Base-by-base conservation (phyloP, 805 yeast species). In the Wickerhamomyces hampshirensis region DNA sequence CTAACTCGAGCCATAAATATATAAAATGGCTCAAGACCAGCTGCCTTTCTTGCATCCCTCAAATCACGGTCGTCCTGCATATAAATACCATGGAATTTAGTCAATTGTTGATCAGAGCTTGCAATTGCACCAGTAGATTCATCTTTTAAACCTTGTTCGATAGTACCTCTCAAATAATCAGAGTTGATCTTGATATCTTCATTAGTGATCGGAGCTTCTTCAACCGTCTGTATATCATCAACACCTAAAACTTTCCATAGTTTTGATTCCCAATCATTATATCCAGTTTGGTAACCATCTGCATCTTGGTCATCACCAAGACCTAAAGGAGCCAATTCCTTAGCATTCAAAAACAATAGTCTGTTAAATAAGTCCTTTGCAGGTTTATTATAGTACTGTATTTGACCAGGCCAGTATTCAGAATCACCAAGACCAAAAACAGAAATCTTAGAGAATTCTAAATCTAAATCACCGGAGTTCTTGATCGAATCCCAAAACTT, bases 11-110 rank as follows among this genome's bases (percentile, higher is more conserved):
- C 89, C 98, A 91, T 91, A 64, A 91, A 91, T n/a, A 94, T 74
- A 61, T 85, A 91, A 34, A 94, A 95, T 13, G 98, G 98, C 65
- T 91, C 98, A 45, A 85, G 61, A 30, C 98, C 97, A 57, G 84
- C 86, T 32, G 85, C 76, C 65, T 89, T 91, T 57, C 97, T 80
- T 51, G 84, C 83, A 38, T 91, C 98, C 61, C 98, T 77, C 41
- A 91, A 70, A 62, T 91, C 98, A 68, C 98, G 85, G 60, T 91
- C 98, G 62, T 91, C 98, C 68, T 91, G 98, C 95, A 91, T 87
- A 62, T 91, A 91, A 49, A 88, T 87, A 65, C 98, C 98, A 62
- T 91, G 98, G 77, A 91, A 91, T 65, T 91, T 91, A 48, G 97
- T 88, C 60, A 91, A 64, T 64, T 89, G 97, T 65, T 88, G 95